These are phyloP conservation scores for Clavaria fumosa DNA, from an alignment of 768 basidiomycete species.

Conservation along the genomic window DNA sequence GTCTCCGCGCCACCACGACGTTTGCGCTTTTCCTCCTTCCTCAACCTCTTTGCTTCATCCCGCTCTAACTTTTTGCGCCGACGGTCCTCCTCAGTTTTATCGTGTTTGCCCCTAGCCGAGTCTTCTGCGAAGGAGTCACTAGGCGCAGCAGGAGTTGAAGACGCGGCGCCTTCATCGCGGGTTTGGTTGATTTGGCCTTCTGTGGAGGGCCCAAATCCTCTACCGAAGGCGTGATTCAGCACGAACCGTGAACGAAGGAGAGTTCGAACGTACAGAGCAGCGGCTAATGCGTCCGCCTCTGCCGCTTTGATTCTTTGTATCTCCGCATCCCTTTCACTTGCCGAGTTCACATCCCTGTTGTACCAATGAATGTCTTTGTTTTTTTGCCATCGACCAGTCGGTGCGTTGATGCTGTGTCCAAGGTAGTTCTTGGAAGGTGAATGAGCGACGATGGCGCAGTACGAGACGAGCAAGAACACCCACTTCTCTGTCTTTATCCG, in stretches of 20 bases:
- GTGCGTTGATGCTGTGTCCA: slow-evolving; percentile 89
- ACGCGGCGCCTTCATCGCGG: slow-evolving; percentile 9
- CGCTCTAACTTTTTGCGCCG: slow-evolving; percentile 34
- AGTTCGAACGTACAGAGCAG: slow-evolving; percentile 39
- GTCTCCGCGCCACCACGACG: slow-evolving; percentile 18
- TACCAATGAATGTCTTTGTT: slow-evolving; percentile 98
- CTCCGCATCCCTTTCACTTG: slow-evolving; percentile 49
- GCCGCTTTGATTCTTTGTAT: slow-evolving; percentile 70
- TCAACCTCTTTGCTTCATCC: slow-evolving; percentile 44
- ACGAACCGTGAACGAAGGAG: background rate
- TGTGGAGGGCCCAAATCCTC: slow-evolving; percentile 57
- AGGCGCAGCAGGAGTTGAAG: slow-evolving; percentile 12
- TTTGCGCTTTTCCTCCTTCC: slow-evolving; percentile 33
- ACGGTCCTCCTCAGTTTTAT: slow-evolving; percentile 33
- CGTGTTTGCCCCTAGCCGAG: slow-evolving; percentile 15
- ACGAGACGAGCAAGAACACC: slow-evolving; percentile 4
- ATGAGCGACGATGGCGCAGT: background rate
- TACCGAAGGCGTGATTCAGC: slow-evolving; percentile 17
- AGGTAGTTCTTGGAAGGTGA: slow-evolving; percentile 64
- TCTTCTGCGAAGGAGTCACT: slow-evolving; percentile 13
- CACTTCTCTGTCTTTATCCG: slow-evolving; percentile 89
- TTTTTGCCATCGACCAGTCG: slow-evolving; percentile 94
- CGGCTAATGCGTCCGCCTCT: slow-evolving; percentile 76
- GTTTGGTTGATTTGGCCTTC: slow-evolving; percentile 18
- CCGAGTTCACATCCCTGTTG: slow-evolving; percentile 39